phyloP scores from a whole-genome alignment of 257 asterid species.

The Mitragyna speciosa region DNA sequence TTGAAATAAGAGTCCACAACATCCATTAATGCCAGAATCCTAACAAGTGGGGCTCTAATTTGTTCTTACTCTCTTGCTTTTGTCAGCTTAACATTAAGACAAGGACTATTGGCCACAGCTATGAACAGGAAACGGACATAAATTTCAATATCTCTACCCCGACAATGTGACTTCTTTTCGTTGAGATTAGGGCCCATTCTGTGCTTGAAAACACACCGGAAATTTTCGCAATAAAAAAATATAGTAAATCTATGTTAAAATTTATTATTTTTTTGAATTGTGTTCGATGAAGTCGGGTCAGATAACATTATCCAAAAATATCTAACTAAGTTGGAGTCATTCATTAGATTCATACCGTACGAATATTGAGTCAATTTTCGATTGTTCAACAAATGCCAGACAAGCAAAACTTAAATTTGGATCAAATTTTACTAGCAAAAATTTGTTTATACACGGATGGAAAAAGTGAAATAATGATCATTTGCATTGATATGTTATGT shows the following conservation, averaged over 20 bases:
- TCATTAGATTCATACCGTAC: not conserved
- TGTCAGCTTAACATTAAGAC: too few species aligned
- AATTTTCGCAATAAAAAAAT: too few species aligned
- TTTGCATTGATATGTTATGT: not conserved
- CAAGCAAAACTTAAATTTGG: not conserved
- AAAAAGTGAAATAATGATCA: not conserved
- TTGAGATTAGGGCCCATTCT: not conserved
- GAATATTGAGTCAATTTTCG: not conserved
- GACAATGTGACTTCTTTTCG: not conserved
- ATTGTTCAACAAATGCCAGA: not conserved
- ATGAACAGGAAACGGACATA: not conserved
- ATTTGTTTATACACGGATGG: not conserved
- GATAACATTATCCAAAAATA: too few species aligned
- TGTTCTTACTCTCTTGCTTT: not conserved
- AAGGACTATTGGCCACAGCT: not conserved
- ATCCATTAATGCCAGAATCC: not conserved
- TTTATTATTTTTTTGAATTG: too few species aligned
- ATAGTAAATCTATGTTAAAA: too few species aligned
- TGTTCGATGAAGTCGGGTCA: too few species aligned
- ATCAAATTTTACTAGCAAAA: not conserved
- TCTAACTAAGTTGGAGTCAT: not conserved
- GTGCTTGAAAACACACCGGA: not conserved
- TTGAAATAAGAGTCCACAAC: not conserved
- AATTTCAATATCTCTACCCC: not conserved
- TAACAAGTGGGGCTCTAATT: not conserved